Conservation (phyloP, 345 rosid species). For the Eutrema heterophyllum region DNA sequence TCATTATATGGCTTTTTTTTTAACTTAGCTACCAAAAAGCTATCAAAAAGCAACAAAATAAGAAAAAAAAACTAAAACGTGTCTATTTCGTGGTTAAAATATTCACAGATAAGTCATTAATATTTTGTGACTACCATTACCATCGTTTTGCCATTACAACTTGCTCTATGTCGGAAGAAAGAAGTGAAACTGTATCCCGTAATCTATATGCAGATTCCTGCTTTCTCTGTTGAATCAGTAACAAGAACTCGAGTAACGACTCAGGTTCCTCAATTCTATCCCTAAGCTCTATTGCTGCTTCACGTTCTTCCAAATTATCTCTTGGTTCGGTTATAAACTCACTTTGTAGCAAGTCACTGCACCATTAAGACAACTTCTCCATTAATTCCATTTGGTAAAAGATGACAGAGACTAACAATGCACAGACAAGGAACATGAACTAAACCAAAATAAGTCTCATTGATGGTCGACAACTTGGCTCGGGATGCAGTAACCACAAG, state of each 20-base stretch:
- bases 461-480: conserved; percentile 75
- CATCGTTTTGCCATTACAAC: conserved; percentile 21
- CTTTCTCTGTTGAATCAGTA: conserved; percentile 63
- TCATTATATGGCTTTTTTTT: too few relatives aligned
- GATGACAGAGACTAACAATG: background rate
- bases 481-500: conserved; percentile 90
- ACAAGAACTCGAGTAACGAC: conserved; percentile 80
- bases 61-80: too few relatives aligned
- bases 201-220: conserved; percentile 70
- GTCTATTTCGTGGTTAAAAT: too few relatives aligned
- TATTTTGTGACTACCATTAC: too few relatives aligned
- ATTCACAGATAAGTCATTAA: too few relatives aligned
- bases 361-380: background rate
- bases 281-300: conserved; percentile 73
- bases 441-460: conserved; percentile 44
- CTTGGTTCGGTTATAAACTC: conserved; percentile 82
- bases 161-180: conserved; percentile 79
- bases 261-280: conserved; percentile 85
- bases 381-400: background rate
- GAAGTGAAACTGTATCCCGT: conserved; percentile 59
- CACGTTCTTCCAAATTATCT: conserved; percentile 70
- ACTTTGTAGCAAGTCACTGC: conserved; percentile 76
- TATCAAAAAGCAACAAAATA: too few relatives aligned
- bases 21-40: too few relatives aligned
- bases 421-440: background rate